Conservation (phyloP, 2,329 filamentous ascomycete species). For the Botrytis aclada region DNA sequence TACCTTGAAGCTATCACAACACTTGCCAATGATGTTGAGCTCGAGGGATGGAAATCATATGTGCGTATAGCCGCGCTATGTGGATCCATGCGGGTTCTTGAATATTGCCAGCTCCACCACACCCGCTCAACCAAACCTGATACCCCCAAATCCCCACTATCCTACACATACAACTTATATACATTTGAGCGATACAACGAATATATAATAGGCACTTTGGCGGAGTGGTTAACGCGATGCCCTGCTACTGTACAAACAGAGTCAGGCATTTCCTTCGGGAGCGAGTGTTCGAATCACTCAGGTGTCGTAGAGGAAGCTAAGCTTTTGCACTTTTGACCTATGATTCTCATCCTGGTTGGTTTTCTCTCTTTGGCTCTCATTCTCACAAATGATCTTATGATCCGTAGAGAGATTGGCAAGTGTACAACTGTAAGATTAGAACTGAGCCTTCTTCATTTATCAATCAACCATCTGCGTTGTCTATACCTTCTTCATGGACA, state of each 20-base stretch:
- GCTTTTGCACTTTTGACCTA: neutral
- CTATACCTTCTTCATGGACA: neutral
- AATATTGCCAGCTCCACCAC: conserved; percentile 5
- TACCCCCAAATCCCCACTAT: neutral
- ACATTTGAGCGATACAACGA: rapidly evolving
- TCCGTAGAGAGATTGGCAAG: neutral
- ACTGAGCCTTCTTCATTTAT: neutral
- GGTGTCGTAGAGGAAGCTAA: neutral
- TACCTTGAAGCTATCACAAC: neutral
- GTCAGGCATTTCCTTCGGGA: conserved; percentile 19
- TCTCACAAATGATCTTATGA: neutral
- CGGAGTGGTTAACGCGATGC: conserved; percentile 20
- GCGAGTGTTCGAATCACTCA: conserved; percentile 20
- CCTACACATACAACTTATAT: neutral
- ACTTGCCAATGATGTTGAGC: neutral
- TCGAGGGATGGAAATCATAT: neutral
- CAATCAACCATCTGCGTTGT: neutral
- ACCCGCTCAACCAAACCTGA: neutral
- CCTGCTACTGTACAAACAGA: neutral
- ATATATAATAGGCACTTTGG: neutral
- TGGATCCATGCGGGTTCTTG: conserved; percentile 10
- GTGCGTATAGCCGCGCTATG: neutral
- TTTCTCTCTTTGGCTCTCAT: neutral
- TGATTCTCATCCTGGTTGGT: too few relatives aligned
- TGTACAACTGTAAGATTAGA: neutral